Base-by-base conservation (phyloP, 2,329 filamentous ascomycete genomes). In the Penicillium aurantiogriseum region DNA sequence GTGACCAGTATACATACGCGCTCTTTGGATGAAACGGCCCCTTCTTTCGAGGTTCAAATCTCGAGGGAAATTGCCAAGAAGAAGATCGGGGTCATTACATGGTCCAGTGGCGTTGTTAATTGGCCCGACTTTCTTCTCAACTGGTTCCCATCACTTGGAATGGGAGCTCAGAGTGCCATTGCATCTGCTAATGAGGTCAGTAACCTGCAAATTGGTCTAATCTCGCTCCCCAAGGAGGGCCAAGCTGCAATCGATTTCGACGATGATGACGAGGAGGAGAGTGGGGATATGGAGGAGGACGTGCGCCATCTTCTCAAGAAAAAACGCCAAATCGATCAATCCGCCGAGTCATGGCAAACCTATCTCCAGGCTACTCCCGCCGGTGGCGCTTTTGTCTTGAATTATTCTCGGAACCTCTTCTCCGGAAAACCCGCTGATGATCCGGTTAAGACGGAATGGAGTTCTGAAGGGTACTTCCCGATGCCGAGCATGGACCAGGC, bases 381-480 rank as follows among this genome's bases (percentile, higher is more conserved):
- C 3, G 63, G 60, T 17, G 67, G 64, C 4, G 66, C 63, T 7
- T n/a, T 78, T 33, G 63, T 68, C 3, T 50, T 76, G 29, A 71
- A 56, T 29, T 77, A 78, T 58, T 68, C 67, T 5, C 67, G 74
- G 10, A 76, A 73, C 39, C 39, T 78, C 19, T 78, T 78, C 46
- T 71, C 69, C 3, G 70, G 73, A 6, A 69, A 66, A 29, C 55
- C 71, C 5, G 62, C 67, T 3, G 68, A 71, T 45, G 67, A 75
- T 13, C 64, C 64, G 17, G 59, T 68, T 6, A 72, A 66, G 39
- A 74, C 74, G 4, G 74, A 76, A 63, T 78, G 75, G 76, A 77
- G 68, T 51, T 67, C 71, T 6, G 75, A 77, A 43, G 75, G 74
- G 5, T 71, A 77, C 57, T 69, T 71, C 53, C 68, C 73, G 4